A percentile compares a stretch with the other conserved stretches of the same genome.
These are phyloP conservation scores for Boletus rubroflammeus DNA, from an alignment of 768 basidiomycete species.

Conservation along the genomic window DNA sequence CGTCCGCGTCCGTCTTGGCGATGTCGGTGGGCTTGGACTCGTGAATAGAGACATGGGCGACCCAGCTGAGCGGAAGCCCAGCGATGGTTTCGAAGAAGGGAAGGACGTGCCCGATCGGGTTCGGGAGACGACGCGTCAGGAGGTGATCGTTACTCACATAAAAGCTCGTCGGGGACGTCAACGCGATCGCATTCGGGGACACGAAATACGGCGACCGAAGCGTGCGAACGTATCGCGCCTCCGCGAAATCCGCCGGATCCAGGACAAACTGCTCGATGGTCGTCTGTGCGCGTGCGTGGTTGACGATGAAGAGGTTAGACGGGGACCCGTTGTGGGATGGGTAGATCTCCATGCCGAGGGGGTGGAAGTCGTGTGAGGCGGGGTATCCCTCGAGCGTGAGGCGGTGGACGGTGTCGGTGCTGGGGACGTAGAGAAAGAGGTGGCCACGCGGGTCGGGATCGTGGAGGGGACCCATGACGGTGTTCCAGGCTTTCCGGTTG, in stretches of 20 bases:
- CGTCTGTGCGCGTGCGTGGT: constrained; percentile 60
- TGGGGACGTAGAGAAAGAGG: constrained; percentile 52
- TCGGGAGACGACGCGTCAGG: constrained; percentile 58
- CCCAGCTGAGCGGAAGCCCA: constrained; percentile 55
- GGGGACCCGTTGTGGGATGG: constrained; percentile 45
- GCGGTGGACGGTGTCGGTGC: constrained; percentile 32
- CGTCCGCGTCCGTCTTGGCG: constrained; percentile 13
- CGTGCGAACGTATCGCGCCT: constrained; percentile 56
- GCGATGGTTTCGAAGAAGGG: constrained; percentile 55
- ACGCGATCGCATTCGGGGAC: constrained; percentile 63
- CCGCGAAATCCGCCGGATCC: constrained; percentile 39
- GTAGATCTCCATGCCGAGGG: constrained; percentile 60
- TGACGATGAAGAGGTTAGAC: constrained; percentile 62
- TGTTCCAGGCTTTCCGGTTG: constrained; percentile 62
- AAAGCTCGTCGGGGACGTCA: constrained; percentile 64
- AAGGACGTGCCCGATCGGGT: constrained; percentile 43
- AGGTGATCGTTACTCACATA: constrained; percentile 73
- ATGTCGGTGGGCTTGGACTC: constrained; percentile 13
- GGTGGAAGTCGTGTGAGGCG: constrained; percentile 60
- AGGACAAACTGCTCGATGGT: constrained; percentile 68
- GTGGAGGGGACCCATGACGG: constrained; percentile 66
- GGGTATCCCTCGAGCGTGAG: constrained; percentile 54
- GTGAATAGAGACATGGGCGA: constrained; percentile 51
- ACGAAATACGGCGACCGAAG: constrained; percentile 55
- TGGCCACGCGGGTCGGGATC: constrained; percentile 57